These are phyloP conservation scores for Elsinoe necatrix DNA, from an alignment of 2,329 filamentous ascomycete species.

Conservation along the genomic window DNA sequence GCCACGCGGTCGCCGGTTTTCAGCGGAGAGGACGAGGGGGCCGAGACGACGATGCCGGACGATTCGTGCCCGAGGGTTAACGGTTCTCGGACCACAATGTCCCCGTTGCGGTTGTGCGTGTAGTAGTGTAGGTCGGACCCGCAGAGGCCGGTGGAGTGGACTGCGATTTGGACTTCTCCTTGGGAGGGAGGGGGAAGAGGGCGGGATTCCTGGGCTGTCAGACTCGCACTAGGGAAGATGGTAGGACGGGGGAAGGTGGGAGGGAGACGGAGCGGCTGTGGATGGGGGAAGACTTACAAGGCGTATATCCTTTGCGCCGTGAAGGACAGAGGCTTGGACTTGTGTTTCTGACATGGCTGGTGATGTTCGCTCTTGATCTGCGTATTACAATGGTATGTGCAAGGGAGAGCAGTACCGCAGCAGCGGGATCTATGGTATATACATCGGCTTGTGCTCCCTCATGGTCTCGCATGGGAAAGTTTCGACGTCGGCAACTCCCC, in stretches of 20 bases:
- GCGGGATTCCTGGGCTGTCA: conserved; percentile 43
- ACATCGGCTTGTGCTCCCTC: neutral
- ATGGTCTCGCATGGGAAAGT: neutral
- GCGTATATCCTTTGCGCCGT: conserved; percentile 52
- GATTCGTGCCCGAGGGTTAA: conserved; percentile 75
- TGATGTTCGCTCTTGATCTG: neutral
- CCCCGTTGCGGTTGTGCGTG: conserved; percentile 75
- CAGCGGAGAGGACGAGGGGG: conserved; percentile 43
- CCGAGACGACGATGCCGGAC: conserved; percentile 65
- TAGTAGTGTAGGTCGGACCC: conserved; percentile 77
- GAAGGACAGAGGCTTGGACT: conserved; percentile 48
- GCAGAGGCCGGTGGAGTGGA: conserved; percentile 61
- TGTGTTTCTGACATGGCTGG: conserved; percentile 21
- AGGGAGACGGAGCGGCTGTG: no score
- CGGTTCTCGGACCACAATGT: conserved; percentile 72
- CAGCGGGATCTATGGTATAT: neutral
- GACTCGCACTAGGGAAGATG: neutral
- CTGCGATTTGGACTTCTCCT: conserved; percentile 54
- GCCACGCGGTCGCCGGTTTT: conserved; percentile 73
- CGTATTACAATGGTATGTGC: neutral
- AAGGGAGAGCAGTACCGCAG: neutral
- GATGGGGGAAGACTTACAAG: conserved; percentile 41
- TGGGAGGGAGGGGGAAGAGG: conserved; percentile 38
- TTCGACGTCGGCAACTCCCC: no score
- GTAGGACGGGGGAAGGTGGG: neutral